These are phyloP conservation scores for Claviceps humidiphila DNA, from an alignment of 2,329 filamentous ascomycete genomes.

Conservation along the genomic window DNA sequence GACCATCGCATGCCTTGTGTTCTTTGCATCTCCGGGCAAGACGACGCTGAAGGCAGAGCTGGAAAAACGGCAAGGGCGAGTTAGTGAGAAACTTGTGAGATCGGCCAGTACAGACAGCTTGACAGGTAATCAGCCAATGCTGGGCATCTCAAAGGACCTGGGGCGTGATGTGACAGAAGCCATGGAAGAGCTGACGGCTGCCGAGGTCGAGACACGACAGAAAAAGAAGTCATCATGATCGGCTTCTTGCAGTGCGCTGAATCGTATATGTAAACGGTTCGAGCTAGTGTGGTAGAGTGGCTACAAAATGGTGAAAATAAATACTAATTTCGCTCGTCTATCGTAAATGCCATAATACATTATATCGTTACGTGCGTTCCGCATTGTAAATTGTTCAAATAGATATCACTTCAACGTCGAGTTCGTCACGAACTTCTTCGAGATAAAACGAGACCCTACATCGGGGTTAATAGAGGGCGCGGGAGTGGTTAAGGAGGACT, in stretches of 20 bases:
- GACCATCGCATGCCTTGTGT: conserved; percentile 48
- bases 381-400: not conserved
- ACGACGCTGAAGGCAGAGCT: conserved; percentile 40
- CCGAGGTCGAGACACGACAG: conserved; percentile 49
- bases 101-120: conserved; percentile 45
- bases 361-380: not conserved
- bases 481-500: too few species aligned
- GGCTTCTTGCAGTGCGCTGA: not conserved
- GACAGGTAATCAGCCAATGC: conserved; percentile 44
- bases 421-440: not conserved
- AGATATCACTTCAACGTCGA: not conserved
- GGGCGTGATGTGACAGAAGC: conserved; percentile 66
- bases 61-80: conserved; percentile 40
- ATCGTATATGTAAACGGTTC: too few species aligned
- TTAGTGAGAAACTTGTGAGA: conserved; percentile 32
- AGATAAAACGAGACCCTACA: not conserved
- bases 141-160: conserved; percentile 70
- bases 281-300: not conserved
- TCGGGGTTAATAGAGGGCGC: not conserved
- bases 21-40: conserved; percentile 75
- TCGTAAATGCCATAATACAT: not conserved
- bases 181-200: conserved; percentile 57
- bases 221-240: conserved; percentile 16
- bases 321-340: not conserved
- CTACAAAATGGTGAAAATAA: not conserved